Conservation (phyloP, 2,329 filamentous ascomycete genomes). For the Calonectria pseudoturangicola region DNA sequence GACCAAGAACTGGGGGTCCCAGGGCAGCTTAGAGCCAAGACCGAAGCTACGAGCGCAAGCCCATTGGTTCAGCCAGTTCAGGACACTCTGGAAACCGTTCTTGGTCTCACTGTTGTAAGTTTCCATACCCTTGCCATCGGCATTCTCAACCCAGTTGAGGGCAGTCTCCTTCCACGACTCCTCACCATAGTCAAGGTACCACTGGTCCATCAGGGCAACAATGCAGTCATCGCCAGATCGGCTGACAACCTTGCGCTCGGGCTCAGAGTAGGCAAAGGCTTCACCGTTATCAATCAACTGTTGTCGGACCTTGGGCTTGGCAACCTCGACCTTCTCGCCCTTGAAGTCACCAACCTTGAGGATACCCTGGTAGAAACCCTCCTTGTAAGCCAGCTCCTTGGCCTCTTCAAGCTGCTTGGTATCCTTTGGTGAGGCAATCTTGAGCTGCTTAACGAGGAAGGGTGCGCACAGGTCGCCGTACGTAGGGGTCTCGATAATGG, state of each 20-base stretch:
- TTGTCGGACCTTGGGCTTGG: conserved; percentile 89
- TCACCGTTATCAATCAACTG: conserved; percentile 84
- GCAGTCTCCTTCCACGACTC: conserved; percentile 88
- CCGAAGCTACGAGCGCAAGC: conserved; percentile 94
- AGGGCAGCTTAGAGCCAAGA: conserved; percentile 94
- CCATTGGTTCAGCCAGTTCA: conserved; percentile 97
- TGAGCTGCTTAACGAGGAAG: conserved; percentile 90
- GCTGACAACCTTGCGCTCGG: conserved; percentile 91
- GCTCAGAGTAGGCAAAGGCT: conserved; percentile 95
- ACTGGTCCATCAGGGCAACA: conserved; percentile 94
- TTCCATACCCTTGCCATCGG: conserved; percentile 81
- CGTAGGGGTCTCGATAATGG: conserved; percentile 91
- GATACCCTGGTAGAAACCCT: conserved; percentile 96
- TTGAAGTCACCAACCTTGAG: conserved; percentile 92
- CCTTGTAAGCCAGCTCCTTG: conserved; percentile 97
- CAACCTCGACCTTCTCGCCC: conserved; percentile 89
- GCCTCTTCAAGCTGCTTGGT: conserved; percentile 90
- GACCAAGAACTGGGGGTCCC: conserved; percentile 93
- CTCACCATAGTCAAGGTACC: conserved; percentile 98
- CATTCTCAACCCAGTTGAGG: conserved; percentile 82
- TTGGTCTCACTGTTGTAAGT: conserved; percentile 86
- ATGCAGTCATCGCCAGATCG: conserved; percentile 95
- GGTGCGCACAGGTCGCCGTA: conserved; percentile 91
- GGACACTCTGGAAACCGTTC: conserved; percentile 87
- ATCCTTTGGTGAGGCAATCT: conserved; percentile 98